phyloP scores from a whole-genome alignment of 768 basidiomycete species.

The Leccinum arenicola region DNA sequence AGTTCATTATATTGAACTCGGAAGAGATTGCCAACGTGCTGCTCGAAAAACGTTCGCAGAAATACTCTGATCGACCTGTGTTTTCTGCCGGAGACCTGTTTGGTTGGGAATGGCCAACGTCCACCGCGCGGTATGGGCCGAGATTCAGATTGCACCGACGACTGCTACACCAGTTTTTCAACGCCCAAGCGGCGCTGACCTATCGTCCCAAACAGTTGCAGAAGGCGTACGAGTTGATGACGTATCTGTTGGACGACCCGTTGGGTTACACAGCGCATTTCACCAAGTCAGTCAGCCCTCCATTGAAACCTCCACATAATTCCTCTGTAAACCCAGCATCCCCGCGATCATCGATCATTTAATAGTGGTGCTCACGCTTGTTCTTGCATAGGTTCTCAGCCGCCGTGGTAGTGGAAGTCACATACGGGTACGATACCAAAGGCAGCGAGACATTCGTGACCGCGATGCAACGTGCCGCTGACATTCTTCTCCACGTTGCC shows the following conservation, averaged over 20 bases:
- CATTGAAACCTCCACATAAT: not conserved
- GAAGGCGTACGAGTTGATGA: constrained; percentile 1
- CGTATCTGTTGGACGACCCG: constrained; percentile 8
- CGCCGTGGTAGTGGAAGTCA: not conserved
- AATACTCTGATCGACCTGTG: not conserved
- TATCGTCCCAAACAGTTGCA: not conserved
- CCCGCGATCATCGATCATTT: not conserved
- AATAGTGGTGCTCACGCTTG: not conserved
- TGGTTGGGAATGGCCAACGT: constrained; percentile 14
- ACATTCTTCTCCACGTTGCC: constrained; percentile 3
- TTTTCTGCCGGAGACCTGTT: constrained; percentile 6
- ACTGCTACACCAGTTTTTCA: constrained; percentile 23
- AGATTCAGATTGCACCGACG: not conserved
- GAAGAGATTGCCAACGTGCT: not conserved
- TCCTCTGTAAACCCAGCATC: not conserved
- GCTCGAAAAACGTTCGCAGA: not conserved
- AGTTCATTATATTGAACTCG: not conserved
- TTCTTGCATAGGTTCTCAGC: not conserved
- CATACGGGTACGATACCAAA: constrained; percentile 4
- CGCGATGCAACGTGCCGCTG: constrained; percentile 9
- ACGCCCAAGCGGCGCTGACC: not conserved
- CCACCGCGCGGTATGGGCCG: constrained; percentile 18
- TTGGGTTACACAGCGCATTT: constrained; percentile 6
- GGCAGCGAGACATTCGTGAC: not conserved
- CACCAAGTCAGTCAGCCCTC: not conserved